A percentile compares a stretch with the other conserved stretches of the same genome.
Conservation (phyloP, 306 rosid genomes). For the Purshia tridentata region DNA sequence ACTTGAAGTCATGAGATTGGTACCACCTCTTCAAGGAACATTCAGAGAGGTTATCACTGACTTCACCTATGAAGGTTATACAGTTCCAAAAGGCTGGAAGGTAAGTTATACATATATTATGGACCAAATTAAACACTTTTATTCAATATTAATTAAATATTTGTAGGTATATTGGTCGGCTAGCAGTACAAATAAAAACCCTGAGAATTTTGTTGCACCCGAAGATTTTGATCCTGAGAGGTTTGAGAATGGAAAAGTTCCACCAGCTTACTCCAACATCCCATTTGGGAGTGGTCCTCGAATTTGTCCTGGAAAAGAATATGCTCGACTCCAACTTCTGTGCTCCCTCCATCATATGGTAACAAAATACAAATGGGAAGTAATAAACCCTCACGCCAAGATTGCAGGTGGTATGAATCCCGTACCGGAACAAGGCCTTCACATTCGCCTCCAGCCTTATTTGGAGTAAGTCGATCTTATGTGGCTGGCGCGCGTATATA, state of each 20-base stretch:
- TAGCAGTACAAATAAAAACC: slow-evolving; percentile 40
- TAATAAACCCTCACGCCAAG: slow-evolving; percentile 37
- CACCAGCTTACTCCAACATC: slow-evolving; percentile 41
- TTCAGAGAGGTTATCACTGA: slow-evolving; percentile 43
- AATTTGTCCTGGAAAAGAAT: slow-evolving; percentile 60
- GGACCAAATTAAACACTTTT: too few relatives aligned
- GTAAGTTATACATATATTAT: background rate
- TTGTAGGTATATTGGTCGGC: slow-evolving; percentile 33
- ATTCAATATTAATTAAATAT: too few relatives aligned
- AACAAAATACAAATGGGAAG: slow-evolving; percentile 47
- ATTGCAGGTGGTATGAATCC: slow-evolving; percentile 44
- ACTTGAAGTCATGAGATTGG: slow-evolving; percentile 45
- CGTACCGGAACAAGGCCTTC: slow-evolving; percentile 41
- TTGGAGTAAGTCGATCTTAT: too few relatives aligned
- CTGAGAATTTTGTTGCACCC: slow-evolving; percentile 35
- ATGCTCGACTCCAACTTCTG: slow-evolving; percentile 47
- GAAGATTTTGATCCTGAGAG: slow-evolving; percentile 50
- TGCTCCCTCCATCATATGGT: slow-evolving; percentile 48
- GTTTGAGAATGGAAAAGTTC: slow-evolving; percentile 41
- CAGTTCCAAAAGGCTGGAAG: slow-evolving; percentile 62
- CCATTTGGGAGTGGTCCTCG: slow-evolving; percentile 65
- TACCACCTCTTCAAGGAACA: slow-evolving; percentile 48
- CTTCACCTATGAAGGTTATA: slow-evolving; percentile 47
- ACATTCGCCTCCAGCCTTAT: slow-evolving; percentile 34
- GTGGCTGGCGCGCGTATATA: too few relatives aligned